Percentiles rank a stretch among this genome's conserved stretches.
Conservation (phyloP, 108 stramenopile genomes). For the Cylindrotheca closterium region DNA sequence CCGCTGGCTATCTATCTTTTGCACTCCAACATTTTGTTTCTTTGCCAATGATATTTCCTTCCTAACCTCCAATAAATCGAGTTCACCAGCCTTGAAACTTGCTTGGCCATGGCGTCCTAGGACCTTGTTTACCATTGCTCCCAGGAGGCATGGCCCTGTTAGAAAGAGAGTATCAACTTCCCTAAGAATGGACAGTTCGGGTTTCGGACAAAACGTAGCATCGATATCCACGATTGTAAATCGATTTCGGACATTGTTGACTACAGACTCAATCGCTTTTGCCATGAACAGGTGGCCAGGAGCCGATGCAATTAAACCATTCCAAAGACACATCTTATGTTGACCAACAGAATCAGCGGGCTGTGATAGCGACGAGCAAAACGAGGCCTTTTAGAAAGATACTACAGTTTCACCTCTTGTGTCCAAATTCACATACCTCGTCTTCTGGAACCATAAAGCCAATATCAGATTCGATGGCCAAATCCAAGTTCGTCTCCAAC, state of each 20-base stretch:
- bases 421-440: too few species aligned
- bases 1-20: slow-evolving; percentile 20
- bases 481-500: slow-evolving; percentile 75
- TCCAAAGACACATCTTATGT: slow-evolving; percentile 83
- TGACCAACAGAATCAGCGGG: slow-evolving; percentile 53
- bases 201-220: slow-evolving; percentile 64
- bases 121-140: slow-evolving; percentile 68
- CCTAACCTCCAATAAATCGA: slow-evolving; percentile 47
- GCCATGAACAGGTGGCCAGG: slow-evolving; percentile 84
- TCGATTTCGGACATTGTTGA: slow-evolving; percentile 84
- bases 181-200: slow-evolving; percentile 69
- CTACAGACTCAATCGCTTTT: slow-evolving; percentile 74
- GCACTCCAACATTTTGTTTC: slow-evolving; percentile 24
- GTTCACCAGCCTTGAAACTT: slow-evolving; percentile 66
- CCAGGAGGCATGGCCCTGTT: slow-evolving; percentile 80
- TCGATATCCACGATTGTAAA: slow-evolving; percentile 78
- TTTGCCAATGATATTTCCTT: slow-evolving; percentile 31
- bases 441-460: slow-evolving; percentile 83
- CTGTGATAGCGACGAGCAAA: too few species aligned
- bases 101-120: slow-evolving; percentile 73
- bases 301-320: slow-evolving; percentile 84
- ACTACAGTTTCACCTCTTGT: too few species aligned
- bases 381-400: too few species aligned
- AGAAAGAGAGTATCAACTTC: slow-evolving; percentile 75
- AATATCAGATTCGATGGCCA: slow-evolving; percentile 62